Percentiles rank a stretch among this genome's conserved stretches.
Evolutionary conservation across 352 stramenopile genomes (phyloP).

Genomic region (Phytophthora foliorum): DNA sequence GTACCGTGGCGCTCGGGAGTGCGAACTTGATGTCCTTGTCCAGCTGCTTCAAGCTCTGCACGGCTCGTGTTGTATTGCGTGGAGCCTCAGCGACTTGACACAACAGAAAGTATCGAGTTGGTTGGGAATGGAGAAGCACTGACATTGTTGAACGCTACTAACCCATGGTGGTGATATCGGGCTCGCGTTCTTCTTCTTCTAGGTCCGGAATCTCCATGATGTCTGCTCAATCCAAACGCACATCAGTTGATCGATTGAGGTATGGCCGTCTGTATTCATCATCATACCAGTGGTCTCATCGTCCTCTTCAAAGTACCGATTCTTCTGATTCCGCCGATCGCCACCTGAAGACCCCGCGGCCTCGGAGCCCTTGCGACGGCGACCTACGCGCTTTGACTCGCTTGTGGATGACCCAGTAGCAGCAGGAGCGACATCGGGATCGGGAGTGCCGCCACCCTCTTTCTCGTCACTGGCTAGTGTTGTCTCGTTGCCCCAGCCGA

Average conservation of each 20-base stretch:
- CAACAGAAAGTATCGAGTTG: background rate
- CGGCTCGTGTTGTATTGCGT: constrained; percentile 69
- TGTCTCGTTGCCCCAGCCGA: constrained; percentile 66
- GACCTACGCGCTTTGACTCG: constrained; percentile 63
- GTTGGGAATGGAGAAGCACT: background rate
- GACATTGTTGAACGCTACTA: background rate
- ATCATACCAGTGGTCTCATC: constrained; percentile 61
- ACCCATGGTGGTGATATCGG: constrained; percentile 70
- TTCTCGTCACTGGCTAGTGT: constrained; percentile 44
- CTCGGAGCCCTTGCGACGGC: constrained; percentile 70
- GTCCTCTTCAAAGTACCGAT: constrained; percentile 83
- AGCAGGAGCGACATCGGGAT: constrained; percentile 15
- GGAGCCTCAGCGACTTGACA: constrained; percentile 76
- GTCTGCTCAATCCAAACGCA: constrained; percentile 41
- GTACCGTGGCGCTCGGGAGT: constrained; percentile 64
- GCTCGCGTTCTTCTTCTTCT: constrained; percentile 84
- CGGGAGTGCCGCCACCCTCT: constrained; percentile 18
- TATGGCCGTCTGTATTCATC: background rate
- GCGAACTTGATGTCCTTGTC: constrained; percentile 85
- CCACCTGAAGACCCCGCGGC: constrained; percentile 12
- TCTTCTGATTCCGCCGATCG: constrained; percentile 61
- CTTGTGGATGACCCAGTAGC: constrained; percentile 24
- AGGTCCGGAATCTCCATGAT: constrained; percentile 86
- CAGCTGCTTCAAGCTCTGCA: constrained; percentile 84
- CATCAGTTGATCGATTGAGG: background rate